phyloP scores from a whole-genome alignment of 129 eudicot species.

The Escallonia herrerae region DNA sequence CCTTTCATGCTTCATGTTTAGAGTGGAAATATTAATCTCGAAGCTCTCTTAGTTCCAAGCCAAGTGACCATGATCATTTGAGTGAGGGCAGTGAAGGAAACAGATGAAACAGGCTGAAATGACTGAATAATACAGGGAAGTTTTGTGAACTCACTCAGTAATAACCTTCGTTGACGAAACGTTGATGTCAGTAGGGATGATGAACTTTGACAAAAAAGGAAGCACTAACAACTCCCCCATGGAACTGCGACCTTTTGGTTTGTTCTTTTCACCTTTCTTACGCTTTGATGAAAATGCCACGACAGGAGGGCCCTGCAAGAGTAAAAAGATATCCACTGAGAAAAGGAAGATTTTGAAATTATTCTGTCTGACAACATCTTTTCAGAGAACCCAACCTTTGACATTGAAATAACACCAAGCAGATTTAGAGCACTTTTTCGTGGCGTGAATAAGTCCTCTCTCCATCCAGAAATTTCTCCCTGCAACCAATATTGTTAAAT shows the following conservation, averaged over 20 bases:
- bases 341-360: background rate
- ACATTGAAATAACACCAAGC: constrained; percentile 72
- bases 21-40: background rate
- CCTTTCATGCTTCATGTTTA: too few relatives aligned
- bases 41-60: background rate
- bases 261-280: constrained; percentile 75
- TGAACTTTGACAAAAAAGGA: constrained; percentile 66
- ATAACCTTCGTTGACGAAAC: constrained; percentile 25
- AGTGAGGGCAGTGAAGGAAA: background rate
- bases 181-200: constrained; percentile 42
- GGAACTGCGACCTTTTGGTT: constrained; percentile 54
- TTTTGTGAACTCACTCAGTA: constrained; percentile 40
- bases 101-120: background rate
- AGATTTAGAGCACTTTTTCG: constrained; percentile 70
- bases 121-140: background rate
- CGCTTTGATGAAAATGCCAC: constrained; percentile 54
- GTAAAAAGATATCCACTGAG: constrained; percentile 10
- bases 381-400: constrained; percentile 42
- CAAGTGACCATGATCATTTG: background rate
- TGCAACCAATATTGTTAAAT: constrained; percentile 22
- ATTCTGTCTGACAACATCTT: constrained; percentile 2
- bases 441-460: constrained; percentile 74
- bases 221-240: constrained; percentile 81
- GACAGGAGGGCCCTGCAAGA: constrained; percentile 65
- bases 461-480: constrained; percentile 76